Conservation (phyloP, 164 flowering plant species). For the Protea cynaroides region DNA sequence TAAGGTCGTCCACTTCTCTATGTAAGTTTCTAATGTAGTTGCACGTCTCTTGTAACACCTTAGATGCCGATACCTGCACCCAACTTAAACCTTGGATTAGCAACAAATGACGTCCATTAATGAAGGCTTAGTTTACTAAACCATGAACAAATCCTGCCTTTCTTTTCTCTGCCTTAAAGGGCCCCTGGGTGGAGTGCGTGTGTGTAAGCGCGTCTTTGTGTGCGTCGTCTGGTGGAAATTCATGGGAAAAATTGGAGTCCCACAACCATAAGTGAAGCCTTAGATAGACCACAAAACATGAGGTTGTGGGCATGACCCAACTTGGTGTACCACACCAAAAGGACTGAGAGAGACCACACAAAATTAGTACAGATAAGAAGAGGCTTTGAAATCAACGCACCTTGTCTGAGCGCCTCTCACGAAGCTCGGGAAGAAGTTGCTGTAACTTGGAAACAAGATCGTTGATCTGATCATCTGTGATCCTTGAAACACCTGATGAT, state of each 20-base stretch:
- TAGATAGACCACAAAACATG: background rate
- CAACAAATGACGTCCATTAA: background rate
- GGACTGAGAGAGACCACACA: background rate
- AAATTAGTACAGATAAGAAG: background rate
- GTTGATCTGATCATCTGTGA: slow-evolving; percentile 51
- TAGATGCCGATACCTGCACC: slow-evolving; percentile 53
- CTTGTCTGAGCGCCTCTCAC: slow-evolving; percentile 41
- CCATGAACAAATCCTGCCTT: too few species aligned
- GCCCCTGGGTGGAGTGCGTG: too few species aligned
- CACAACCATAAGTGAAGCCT: background rate
- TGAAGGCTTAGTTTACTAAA: background rate
- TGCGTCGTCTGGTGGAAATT: too few species aligned
- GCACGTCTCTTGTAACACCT: slow-evolving; percentile 71
- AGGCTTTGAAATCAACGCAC: slow-evolving; percentile 14
- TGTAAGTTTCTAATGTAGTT: slow-evolving; percentile 63
- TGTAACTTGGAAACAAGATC: slow-evolving; percentile 54
- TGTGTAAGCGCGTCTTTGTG: too few species aligned
- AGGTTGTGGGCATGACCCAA: background rate
- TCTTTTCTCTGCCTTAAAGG: too few species aligned
- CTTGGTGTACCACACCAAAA: too few species aligned
- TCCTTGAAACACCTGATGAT: slow-evolving; percentile 29
- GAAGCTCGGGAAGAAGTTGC: slow-evolving; percentile 55
- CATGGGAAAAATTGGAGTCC: background rate
- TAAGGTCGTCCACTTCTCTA: slow-evolving; percentile 59
- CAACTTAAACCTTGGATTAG: background rate